Conservation (phyloP, 345 rosid genomes). For the Passiflora organensis region DNA sequence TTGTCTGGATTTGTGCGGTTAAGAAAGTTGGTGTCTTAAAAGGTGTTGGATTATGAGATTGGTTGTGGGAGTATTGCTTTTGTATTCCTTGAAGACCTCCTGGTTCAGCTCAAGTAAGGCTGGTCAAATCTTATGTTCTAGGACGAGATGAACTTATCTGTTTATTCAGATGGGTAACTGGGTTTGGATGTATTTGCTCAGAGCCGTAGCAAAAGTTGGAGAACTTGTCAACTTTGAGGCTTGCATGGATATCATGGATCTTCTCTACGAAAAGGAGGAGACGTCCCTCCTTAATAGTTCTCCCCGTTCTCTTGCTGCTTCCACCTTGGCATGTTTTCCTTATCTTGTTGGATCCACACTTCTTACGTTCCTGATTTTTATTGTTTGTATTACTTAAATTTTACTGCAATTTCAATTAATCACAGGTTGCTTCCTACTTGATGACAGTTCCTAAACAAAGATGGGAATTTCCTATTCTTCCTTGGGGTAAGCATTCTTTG, state of each 20-base stretch:
- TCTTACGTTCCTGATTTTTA: not conserved
- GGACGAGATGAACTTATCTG: not conserved
- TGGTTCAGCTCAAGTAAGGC: constrained; percentile 49
- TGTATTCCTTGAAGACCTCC: constrained; percentile 51
- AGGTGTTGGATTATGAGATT: constrained; percentile 54
- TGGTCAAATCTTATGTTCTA: not conserved
- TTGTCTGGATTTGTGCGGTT: constrained; percentile 8
- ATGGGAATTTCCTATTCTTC: constrained; percentile 71
- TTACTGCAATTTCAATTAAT: constrained; percentile 13
- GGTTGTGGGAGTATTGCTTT: constrained; percentile 50
- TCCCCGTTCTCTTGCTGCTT: constrained; percentile 61
- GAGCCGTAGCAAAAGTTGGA: constrained; percentile 69
- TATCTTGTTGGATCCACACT: not conserved
- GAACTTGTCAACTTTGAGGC: constrained; percentile 59
- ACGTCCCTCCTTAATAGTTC: constrained; percentile 40
- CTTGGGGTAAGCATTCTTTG: constrained; percentile 59
- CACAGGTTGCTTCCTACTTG: constrained; percentile 69
- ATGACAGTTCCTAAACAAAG: constrained; percentile 60
- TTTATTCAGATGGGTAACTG: not conserved
- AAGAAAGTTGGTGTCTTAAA: constrained; percentile 2
- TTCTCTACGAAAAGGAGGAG: constrained; percentile 73
- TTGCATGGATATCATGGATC: constrained; percentile 86
- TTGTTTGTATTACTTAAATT: constrained; percentile 1
- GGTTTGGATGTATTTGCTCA: constrained; percentile 11
- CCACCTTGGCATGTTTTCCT: constrained; percentile 52